These are phyloP conservation scores for Populus euphratica DNA, from an alignment of 345 rosid species.

Conservation along the genomic window DNA sequence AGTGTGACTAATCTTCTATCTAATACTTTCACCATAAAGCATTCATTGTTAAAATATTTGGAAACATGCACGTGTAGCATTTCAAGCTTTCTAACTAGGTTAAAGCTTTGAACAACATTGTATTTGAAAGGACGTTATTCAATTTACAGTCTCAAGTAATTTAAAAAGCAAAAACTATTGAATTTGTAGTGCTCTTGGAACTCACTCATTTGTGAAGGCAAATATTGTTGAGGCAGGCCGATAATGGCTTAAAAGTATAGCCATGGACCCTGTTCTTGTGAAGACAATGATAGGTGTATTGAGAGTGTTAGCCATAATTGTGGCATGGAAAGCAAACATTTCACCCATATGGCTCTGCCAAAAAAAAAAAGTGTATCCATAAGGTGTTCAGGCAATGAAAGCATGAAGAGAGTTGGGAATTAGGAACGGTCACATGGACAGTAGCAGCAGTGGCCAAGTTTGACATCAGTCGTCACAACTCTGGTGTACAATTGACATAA, in stretches of 20 bases:
- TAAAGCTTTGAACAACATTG: background rate
- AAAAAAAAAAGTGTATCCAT: slow-evolving; percentile 16
- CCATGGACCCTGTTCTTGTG: slow-evolving; percentile 96
- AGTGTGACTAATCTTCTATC: background rate
- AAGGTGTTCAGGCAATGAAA: slow-evolving; percentile 16
- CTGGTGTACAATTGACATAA: background rate
- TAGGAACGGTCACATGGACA: background rate
- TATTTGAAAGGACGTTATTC: background rate
- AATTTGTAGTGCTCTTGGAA: slow-evolving; percentile 2
- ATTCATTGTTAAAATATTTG: background rate
- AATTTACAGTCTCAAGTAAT: slow-evolving; percentile 1
- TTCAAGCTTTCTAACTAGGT: background rate
- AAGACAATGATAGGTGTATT: slow-evolving; percentile 74
- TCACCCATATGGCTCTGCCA: slow-evolving; percentile 89
- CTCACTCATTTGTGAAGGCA: slow-evolving; percentile 95
- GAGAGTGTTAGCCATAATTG: slow-evolving; percentile 90
- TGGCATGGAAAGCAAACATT: slow-evolving; percentile 95
- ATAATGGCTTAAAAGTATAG: slow-evolving; percentile 75
- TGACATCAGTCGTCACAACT: background rate
- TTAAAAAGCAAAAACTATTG: background rate
- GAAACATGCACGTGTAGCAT: background rate
- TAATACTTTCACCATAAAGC: background rate
- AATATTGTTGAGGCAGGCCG: slow-evolving; percentile 81
- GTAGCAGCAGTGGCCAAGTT: background rate
- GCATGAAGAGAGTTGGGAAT: background rate